These are phyloP conservation scores for Petrea volubilis DNA, from an alignment of 257 asterid species.

Conservation along the genomic window DNA sequence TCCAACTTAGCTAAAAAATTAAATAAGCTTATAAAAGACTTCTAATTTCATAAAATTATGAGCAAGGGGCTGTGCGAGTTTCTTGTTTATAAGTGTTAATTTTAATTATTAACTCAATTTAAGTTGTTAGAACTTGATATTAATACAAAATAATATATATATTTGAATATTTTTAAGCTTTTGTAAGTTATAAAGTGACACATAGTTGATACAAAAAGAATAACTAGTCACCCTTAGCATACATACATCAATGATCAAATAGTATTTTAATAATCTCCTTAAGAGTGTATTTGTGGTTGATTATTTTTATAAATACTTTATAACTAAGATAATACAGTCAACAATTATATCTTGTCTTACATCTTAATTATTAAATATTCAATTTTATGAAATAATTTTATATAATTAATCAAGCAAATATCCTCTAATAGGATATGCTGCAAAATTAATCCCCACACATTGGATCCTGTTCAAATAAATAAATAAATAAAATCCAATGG, in stretches of 20 bases:
- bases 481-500: background rate
- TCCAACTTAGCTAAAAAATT: background rate
- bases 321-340: too few species aligned
- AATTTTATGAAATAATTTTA: too few species aligned
- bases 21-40: background rate
- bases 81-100: background rate
- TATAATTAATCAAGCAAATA: background rate
- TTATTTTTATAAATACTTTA: too few species aligned
- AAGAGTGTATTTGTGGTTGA: too few species aligned
- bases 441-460: background rate
- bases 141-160: too few species aligned
- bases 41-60: background rate
- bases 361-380: too few species aligned
- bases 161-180: too few species aligned
- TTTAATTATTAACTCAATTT: background rate
- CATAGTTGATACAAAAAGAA: too few species aligned
- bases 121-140: background rate
- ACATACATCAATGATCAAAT: too few species aligned
- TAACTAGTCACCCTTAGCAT: too few species aligned
- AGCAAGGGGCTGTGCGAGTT: background rate
- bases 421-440: background rate
- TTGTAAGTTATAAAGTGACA: background rate
- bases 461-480: background rate
- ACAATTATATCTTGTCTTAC: too few species aligned
- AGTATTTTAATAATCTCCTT: too few species aligned